These are phyloP conservation scores for Lanmaoa pseudosensibilis DNA, from an alignment of 768 basidiomycete species.

Conservation along the genomic window DNA sequence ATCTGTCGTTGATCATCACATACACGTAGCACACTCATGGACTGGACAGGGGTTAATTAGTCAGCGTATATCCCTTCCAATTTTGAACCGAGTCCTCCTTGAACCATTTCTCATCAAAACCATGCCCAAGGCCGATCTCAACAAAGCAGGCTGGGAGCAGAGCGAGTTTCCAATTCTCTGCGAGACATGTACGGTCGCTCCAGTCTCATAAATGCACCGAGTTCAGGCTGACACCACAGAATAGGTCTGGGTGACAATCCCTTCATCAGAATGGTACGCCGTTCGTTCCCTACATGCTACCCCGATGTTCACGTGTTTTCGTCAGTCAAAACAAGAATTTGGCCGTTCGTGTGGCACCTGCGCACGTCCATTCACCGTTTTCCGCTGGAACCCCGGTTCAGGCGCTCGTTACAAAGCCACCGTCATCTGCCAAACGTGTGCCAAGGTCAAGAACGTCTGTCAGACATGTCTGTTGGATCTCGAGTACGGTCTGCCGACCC, in stretches of 20 bases:
- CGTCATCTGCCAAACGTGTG: constrained; percentile 95
- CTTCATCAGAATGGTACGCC: constrained; percentile 88
- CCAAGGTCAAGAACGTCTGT: constrained; percentile 95
- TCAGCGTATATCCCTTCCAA: constrained; percentile 22
- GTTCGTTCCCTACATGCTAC: neutral
- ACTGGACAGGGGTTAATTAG: constrained; percentile 20
- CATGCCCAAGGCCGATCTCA: constrained; percentile 89
- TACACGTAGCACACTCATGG: constrained; percentile 40
- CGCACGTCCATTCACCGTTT: constrained; percentile 93
- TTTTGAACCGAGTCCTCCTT: neutral
- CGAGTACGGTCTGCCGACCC: constrained; percentile 93
- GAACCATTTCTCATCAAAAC: constrained; percentile 4
- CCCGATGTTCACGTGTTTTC: constrained; percentile 25
- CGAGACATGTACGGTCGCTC: constrained; percentile 71
- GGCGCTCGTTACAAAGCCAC: constrained; percentile 96
- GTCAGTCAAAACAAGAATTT: constrained; percentile 98
- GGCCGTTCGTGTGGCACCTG: constrained; percentile 97
- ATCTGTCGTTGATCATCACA: constrained; percentile 62
- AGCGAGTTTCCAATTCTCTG: constrained; percentile 93
- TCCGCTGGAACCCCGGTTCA: constrained; percentile 96
- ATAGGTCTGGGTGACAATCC: constrained; percentile 86
- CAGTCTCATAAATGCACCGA: neutral
- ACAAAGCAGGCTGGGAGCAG: constrained; percentile 94
- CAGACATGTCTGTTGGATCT: constrained; percentile 97
- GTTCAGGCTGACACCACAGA: constrained; percentile 2